Conservation (phyloP, 305 asterid species). For the Plantago coronopus region DNA sequence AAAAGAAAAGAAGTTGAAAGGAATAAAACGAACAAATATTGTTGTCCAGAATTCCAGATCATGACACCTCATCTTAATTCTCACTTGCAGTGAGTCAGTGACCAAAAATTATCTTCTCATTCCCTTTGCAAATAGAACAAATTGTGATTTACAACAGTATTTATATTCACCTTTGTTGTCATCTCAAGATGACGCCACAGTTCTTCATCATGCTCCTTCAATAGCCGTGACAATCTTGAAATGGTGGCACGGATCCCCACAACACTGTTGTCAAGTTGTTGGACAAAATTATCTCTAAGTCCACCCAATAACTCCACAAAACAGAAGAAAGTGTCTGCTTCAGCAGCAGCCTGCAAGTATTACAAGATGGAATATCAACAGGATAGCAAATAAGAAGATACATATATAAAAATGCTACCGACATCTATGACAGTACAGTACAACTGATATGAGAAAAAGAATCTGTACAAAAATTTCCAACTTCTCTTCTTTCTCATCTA, state of each 20-base stretch:
- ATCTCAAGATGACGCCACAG: slow-evolving; percentile 99
- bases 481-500: not conserved
- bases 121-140: not conserved
- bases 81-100: too few species aligned
- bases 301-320: slow-evolving; percentile 93
- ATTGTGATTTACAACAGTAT: not conserved
- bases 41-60: too few species aligned
- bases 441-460: slow-evolving; percentile 1
- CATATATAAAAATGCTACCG: not conserved
- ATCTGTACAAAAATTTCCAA: slow-evolving; percentile 17
- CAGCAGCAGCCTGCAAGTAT: slow-evolving; percentile 71
- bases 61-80: too few species aligned
- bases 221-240: slow-evolving; percentile 69
- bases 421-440: slow-evolving; percentile 8
- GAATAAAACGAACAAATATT: too few species aligned
- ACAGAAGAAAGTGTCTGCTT: slow-evolving; percentile 95
- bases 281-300: slow-evolving; percentile 89
- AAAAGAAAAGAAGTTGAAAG: too few species aligned
- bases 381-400: slow-evolving; percentile 12
- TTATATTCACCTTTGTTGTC: slow-evolving; percentile 66
- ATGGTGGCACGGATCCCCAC: slow-evolving; percentile 95
- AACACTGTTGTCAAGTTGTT: slow-evolving; percentile 95
- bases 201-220: slow-evolving; percentile 95
- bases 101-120: not conserved
- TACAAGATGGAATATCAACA: slow-evolving; percentile 27